Base-by-base conservation (phyloP, 371 early-diverging fungal genomes). In the Gilbertella persicaria region DNA sequence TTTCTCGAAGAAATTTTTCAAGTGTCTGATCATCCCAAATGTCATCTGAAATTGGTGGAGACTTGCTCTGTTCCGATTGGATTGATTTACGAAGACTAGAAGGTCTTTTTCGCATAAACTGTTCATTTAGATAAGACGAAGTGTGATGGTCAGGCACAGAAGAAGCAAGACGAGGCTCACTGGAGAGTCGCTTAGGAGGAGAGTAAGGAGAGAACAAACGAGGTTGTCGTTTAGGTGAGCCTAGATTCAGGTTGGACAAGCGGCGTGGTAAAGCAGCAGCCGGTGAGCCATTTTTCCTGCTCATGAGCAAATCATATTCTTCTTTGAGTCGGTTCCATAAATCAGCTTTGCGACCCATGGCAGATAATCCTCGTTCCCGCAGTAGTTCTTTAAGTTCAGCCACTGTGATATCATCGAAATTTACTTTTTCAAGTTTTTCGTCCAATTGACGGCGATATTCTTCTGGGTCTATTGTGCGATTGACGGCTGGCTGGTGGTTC, bases 331-430 rank as follows among this genome's bases (percentile, higher is more conserved):
- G 72, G 49, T 77, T 67, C 30, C 80, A 75, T 39, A 88, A 45
- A 8, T 82, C 72, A 0, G 85, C 84, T 50, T 88, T 88, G 50
- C 83, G 79, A 13, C 89, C 89, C 8, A 78, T 71, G 4, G 80
- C 78, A 10, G 81, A 78, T 30, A 81, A 68, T 0, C 81, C 79
- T 26, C 86, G 68, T 41, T 80, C 71, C 19, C 86, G 65, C 36
- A 88, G 55, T 66, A 80, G 66, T 14, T 87, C 87, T 54, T 88
- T 88, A 23, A 88, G 71, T 52, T 87, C 86, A 13, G 80, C 67
- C 0, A 88, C 89, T 0, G 89, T 88, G 16, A 88, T 79, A 55
- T 88, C 89, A 29, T 85, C 80, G 61, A 87, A 86, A 53, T 88
- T 77, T 21, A 85, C 67, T n/a, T 66, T 68, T 25, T 67, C 72